phyloP scores from a whole-genome alignment of 1,139 yeast genomes.

The Suhomyces anneliseae region DNA sequence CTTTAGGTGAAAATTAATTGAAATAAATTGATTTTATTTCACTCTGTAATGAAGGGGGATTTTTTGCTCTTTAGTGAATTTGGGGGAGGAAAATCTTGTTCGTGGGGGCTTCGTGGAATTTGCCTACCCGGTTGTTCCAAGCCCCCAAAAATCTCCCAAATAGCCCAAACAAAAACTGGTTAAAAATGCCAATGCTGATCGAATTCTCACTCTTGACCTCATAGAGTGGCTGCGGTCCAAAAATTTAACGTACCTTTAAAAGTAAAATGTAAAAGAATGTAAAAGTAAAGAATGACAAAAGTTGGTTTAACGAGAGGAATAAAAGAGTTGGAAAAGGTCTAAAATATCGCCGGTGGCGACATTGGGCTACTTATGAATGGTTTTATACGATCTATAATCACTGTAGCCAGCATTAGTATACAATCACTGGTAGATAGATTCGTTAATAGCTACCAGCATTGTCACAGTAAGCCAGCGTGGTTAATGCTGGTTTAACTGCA shows the following conservation, averaged over 20 bases:
- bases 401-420: not conserved
- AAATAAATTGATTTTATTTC: too few relatives aligned
- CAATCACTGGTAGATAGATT: too few relatives aligned
- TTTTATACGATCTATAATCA: not conserved
- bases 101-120: too few relatives aligned
- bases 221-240: not conserved
- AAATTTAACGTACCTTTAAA: slow-evolving; percentile 2
- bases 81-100: too few relatives aligned
- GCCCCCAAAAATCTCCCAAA: too few relatives aligned
- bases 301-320: slow-evolving; percentile 1
- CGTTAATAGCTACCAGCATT: too few relatives aligned
- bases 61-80: too few relatives aligned
- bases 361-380: not conserved
- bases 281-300: slow-evolving; percentile 5
- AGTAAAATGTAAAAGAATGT: not conserved
- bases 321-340: not conserved
- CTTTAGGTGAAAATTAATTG: too few relatives aligned
- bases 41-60: too few relatives aligned
- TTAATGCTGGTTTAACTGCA: too few relatives aligned
- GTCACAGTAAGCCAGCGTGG: not conserved
- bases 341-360: not conserved
- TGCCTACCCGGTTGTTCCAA: too few relatives aligned
- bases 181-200: not conserved
- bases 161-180: too few relatives aligned
- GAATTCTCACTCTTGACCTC: not conserved